These are phyloP conservation scores for Porogramme epimiltina DNA, from an alignment of 1,284 basidiomycete genomes.

Conservation along the genomic window DNA sequence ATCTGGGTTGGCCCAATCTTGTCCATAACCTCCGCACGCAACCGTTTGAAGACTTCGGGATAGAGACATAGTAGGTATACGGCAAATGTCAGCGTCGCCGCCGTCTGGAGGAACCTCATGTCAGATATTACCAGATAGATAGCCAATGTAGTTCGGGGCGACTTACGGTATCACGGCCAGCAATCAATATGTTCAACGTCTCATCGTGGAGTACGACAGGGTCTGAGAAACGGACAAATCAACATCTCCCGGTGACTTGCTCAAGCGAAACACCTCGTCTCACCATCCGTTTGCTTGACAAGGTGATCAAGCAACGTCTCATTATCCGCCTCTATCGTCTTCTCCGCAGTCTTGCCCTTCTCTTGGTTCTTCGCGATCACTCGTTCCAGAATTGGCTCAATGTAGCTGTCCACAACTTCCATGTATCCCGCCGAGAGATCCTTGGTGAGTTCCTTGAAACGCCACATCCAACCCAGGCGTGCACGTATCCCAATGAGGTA, in stretches of 20 bases:
- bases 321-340: constrained; percentile 1
- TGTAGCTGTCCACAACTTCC: constrained; percentile 21
- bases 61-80: constrained; percentile 45
- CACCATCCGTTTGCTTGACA: constrained; percentile 35
- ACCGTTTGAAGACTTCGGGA: constrained; percentile 35
- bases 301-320: constrained; percentile 43
- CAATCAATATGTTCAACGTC: constrained; percentile 41
- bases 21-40: constrained; percentile 45
- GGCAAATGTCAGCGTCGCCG: constrained; percentile 38
- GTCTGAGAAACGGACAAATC: constrained; percentile 2
- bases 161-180: constrained; percentile 44
- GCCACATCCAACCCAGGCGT: constrained; percentile 32
- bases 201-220: constrained; percentile 38
- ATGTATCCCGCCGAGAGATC: constrained; percentile 16
- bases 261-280: background rate
- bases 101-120: constrained; percentile 27
- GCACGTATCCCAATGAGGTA: constrained; percentile 32
- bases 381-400: constrained; percentile 44
- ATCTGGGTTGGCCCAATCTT: constrained; percentile 33
- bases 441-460: constrained; percentile 14
- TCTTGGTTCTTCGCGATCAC: constrained; percentile 32
- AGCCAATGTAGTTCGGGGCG: constrained; percentile 4
- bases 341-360: constrained; percentile 15
- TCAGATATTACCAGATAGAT: background rate
- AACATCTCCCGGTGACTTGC: background rate